Conservation (phyloP, 2,329 filamentous ascomycete species). For the Chrysoporthe puriensis region DNA sequence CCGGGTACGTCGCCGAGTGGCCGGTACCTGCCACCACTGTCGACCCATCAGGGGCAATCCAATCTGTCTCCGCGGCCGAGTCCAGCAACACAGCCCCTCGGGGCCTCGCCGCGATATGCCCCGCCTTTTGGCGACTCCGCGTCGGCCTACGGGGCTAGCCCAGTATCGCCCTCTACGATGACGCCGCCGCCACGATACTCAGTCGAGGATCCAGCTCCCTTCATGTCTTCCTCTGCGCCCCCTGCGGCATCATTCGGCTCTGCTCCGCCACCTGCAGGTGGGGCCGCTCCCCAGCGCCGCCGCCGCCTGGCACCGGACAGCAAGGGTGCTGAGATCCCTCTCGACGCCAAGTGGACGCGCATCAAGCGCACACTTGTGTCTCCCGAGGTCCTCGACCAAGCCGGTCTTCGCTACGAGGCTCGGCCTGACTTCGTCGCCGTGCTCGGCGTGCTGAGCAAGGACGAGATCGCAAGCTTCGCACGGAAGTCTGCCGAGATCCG, state of each 20-base stretch:
- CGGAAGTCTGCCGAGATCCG: constrained; percentile 53
- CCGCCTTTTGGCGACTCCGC: constrained; percentile 36
- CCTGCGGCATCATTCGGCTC: constrained; percentile 28
- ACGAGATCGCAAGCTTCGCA: constrained; percentile 57
- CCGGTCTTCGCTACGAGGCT: constrained; percentile 63
- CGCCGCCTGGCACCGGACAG: constrained; percentile 58
- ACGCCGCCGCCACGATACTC: constrained; percentile 41
- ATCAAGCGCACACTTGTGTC: constrained; percentile 60
- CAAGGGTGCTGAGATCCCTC: constrained; percentile 58
- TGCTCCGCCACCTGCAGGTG: constrained; percentile 30
- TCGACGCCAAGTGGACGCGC: constrained; percentile 63
- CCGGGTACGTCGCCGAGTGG: constrained; percentile 39
- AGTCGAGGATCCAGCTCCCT: constrained; percentile 29
- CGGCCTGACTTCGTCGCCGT: constrained; percentile 64
- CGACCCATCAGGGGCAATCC: constrained; percentile 38
- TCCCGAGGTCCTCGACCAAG: constrained; percentile 59
- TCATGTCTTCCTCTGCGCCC: constrained; percentile 34
- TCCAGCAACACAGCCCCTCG: constrained; percentile 36
- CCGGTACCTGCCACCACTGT: constrained; percentile 41
- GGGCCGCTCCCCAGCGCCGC: constrained; percentile 33
- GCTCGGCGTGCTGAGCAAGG: constrained; percentile 56
- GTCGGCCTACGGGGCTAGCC: constrained; percentile 33
- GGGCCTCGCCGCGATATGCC: constrained; percentile 45
- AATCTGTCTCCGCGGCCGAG: constrained; percentile 32
- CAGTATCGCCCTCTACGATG: constrained; percentile 26